Evolutionary conservation across 2,329 filamentous ascomycete species (phyloP).

Genomic region (Rhexocercosporidium sp.): DNA sequence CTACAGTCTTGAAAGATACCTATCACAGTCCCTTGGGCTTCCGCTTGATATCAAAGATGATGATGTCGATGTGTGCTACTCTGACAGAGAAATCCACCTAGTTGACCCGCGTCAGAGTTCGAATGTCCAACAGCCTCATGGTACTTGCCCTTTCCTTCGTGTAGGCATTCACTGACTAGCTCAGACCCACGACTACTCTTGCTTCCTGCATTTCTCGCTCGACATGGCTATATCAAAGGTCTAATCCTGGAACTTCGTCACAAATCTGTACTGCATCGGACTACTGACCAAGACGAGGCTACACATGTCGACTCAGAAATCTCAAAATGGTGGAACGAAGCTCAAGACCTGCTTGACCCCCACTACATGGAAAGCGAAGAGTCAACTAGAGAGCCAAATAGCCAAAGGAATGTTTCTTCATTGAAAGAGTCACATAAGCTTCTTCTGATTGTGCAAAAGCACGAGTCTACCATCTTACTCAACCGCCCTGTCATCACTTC

Average conservation of each 20-base stretch:
- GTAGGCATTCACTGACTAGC: slow-evolving; percentile 14
- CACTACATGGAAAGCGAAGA: slow-evolving; percentile 24
- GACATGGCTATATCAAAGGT: slow-evolving; percentile 50
- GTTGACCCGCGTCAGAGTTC: background rate
- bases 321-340: slow-evolving; percentile 53
- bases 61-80: slow-evolving; percentile 63
- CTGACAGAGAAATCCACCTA: slow-evolving; percentile 42
- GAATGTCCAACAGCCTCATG: background rate
- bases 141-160: background rate
- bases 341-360: slow-evolving; percentile 49
- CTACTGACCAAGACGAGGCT: slow-evolving; percentile 45
- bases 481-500: slow-evolving; percentile 51
- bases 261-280: slow-evolving; percentile 49
- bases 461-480: slow-evolving; percentile 53
- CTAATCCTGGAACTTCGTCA: slow-evolving; percentile 54
- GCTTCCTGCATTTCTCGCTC: slow-evolving; percentile 45
- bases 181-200: slow-evolving; percentile 31
- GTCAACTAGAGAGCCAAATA: background rate
- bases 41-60: slow-evolving; percentile 61
- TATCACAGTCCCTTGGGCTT: slow-evolving; percentile 61
- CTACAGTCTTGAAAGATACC: slow-evolving; percentile 59
- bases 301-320: slow-evolving; percentile 49
- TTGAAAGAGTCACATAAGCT: slow-evolving; percentile 44
- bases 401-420: background rate
- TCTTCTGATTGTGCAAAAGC: slow-evolving; percentile 47